phyloP scores from a whole-genome alignment of 2,329 filamentous ascomycete genomes.

The Clarireedia hainanense region DNA sequence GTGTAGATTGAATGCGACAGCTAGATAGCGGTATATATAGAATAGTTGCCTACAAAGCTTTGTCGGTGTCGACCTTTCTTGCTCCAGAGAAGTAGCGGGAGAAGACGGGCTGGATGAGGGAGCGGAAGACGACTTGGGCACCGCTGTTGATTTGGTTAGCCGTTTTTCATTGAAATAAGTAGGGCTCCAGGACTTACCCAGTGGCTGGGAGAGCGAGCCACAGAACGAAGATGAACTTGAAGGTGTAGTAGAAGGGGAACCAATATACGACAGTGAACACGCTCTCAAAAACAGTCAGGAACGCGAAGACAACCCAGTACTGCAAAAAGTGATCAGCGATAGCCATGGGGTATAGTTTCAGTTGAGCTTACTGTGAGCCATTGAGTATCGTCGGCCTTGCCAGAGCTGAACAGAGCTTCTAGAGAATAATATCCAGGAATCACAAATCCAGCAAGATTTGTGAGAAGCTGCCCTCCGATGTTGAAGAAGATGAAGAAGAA shows the following conservation, averaged over 20 bases:
- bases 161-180: background rate
- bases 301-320: constrained; percentile 85
- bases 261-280: constrained; percentile 81
- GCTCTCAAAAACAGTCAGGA: constrained; percentile 79
- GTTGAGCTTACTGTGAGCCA: constrained; percentile 57
- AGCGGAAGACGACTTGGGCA: constrained; percentile 93
- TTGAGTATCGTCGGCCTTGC: constrained; percentile 74
- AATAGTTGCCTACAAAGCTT: constrained; percentile 47
- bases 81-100: constrained; percentile 74
- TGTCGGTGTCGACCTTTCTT: constrained; percentile 71
- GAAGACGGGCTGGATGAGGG: constrained; percentile 85
- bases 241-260: constrained; percentile 99
- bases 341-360: constrained; percentile 5
- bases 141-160: constrained; percentile 48
- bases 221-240: constrained; percentile 96
- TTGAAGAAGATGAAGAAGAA: constrained; percentile 92
- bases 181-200: constrained; percentile 53
- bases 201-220: constrained; percentile 97
- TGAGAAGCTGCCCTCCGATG: constrained; percentile 79
- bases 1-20: constrained; percentile 5
- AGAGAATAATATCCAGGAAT: constrained; percentile 82
- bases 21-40: constrained; percentile 6
- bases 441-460: constrained; percentile 77
- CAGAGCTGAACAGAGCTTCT: constrained; percentile 62
- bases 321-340: constrained; percentile 28